Percentiles rank a stretch among this genome's conserved stretches.
Conservation (phyloP, 2,329 filamentous ascomycete species). For the Ophiostoma sp. region DNA sequence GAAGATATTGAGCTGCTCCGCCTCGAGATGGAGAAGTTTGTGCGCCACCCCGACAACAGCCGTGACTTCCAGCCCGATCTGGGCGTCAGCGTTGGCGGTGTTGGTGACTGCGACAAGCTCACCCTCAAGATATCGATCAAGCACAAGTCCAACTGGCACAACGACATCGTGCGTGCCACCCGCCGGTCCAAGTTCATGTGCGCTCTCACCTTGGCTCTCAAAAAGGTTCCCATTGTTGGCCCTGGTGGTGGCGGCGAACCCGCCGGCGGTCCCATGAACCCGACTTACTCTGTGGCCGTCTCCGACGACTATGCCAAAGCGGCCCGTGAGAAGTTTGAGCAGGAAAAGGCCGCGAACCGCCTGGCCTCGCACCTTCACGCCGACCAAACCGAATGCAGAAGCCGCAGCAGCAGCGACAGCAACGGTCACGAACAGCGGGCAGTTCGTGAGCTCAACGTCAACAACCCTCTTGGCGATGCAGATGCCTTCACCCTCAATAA, state of each 20-base stretch:
- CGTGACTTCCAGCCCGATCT: constrained; percentile 89
- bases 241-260: constrained; percentile 66
- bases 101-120: constrained; percentile 84
- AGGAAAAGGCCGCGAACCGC: constrained; percentile 35
- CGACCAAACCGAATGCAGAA: constrained; percentile 23
- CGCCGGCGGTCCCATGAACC: constrained; percentile 64
- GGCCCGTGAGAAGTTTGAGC: constrained; percentile 31
- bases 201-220: constrained; percentile 76
- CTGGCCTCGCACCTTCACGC: constrained; percentile 10
- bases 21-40: constrained; percentile 77
- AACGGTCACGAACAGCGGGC: constrained; percentile 41
- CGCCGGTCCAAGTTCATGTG: constrained; percentile 96
- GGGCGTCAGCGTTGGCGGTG: constrained; percentile 67
- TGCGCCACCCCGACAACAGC: constrained; percentile 73
- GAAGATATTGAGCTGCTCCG: constrained; percentile 85
- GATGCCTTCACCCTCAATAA: constrained; percentile 36
- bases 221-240: constrained; percentile 77
- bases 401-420: constrained; percentile 27
- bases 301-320: constrained; percentile 60
- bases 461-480: constrained; percentile 34
- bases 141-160: constrained; percentile 90
- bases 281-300: constrained; percentile 73
- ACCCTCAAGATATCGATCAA: constrained; percentile 75
- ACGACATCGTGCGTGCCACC: constrained; percentile 73
- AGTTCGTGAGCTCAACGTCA: constrained; percentile 41